Evolutionary conservation across 768 basidiomycete genomes (phyloP), one percentile per base, ranked within the genome.

Genomic region (Russula virescens): DNA sequence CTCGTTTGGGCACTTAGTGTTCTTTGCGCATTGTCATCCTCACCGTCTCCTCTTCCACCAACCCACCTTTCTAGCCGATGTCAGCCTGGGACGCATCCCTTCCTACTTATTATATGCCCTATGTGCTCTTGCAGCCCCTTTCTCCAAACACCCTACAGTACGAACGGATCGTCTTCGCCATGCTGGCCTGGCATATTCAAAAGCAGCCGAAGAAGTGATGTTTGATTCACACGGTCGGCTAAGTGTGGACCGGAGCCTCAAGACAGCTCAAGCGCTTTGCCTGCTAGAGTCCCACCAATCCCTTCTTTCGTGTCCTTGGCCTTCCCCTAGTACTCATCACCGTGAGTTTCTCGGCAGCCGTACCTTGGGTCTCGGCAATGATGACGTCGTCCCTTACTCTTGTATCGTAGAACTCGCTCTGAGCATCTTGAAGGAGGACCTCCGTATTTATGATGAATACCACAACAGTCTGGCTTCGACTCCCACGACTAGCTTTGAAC

Each of bases 1-100:
- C 31, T 31, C 38, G 2, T 38, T 52, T 40, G 23, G 25, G 26
- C 31, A 1, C 42, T 43, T 68, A 91, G 89, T 91, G 11, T 91
- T 91, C 73, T 91, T 92, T 72, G 80, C 90, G 26, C 88, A 88
- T 71, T 87, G 86, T 67, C 88, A 91, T 69, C 90, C 90, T 25
- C 83, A 85, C 64, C 83, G 87, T 42, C 80, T 85, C 68, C 79
- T 91, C 63, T 81, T 93, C 50, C 91, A 93, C 73, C 88, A 88
- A 56, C 86, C 91, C 23, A 84, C 86, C 9, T 93, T 93, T 68
- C 78, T 85, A 25, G 78, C 83, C 2, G 78, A 81, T 35, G 81
- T 93, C 9, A 81, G 82, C 60, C 82, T 83, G 63, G 84, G 85
- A 66, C 79, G 80, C 60, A 80, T 93, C 35, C 90, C 91, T 45